Percentiles rank a stretch among this genome's conserved stretches.
These are phyloP conservation scores for Fusarium papillatum DNA, from an alignment of 2,329 filamentous ascomycete genomes.

Conservation along the genomic window DNA sequence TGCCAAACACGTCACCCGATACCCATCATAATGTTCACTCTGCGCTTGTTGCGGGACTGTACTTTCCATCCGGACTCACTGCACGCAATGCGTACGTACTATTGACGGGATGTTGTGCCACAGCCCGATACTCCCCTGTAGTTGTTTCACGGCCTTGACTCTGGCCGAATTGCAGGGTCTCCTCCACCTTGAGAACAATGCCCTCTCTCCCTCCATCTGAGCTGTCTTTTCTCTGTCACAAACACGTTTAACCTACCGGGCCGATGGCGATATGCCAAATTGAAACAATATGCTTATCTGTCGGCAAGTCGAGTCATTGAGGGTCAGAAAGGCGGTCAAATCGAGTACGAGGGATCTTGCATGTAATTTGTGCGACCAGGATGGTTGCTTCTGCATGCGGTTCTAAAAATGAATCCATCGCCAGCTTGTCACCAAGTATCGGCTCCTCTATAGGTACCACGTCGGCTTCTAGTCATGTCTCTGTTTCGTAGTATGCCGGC, in stretches of 20 bases:
- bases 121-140: neutral
- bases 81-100: neutral
- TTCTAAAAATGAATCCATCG: slow-evolving; percentile 6
- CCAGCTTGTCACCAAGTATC: neutral
- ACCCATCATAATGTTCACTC: neutral
- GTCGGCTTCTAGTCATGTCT: neutral
- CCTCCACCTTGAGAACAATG: neutral
- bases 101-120: neutral
- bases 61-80: neutral
- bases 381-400: neutral
- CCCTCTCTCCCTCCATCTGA: neutral
- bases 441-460: neutral
- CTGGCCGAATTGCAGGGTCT: neutral
- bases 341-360: slow-evolving; percentile 7
- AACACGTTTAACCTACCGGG: neutral
- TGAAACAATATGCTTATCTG: neutral
- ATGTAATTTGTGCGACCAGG: slow-evolving; percentile 11
- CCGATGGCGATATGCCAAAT: neutral
- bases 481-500: neutral
- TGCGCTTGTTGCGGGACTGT: neutral
- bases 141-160: slow-evolving; percentile 11
- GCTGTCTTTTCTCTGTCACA: neutral
- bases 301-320: neutral
- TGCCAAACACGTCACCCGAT: neutral
- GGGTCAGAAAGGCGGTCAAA: neutral